phyloP scores from a whole-genome alignment of 2,329 filamentous ascomycete species.

The Fusarium dimerum region DNA sequence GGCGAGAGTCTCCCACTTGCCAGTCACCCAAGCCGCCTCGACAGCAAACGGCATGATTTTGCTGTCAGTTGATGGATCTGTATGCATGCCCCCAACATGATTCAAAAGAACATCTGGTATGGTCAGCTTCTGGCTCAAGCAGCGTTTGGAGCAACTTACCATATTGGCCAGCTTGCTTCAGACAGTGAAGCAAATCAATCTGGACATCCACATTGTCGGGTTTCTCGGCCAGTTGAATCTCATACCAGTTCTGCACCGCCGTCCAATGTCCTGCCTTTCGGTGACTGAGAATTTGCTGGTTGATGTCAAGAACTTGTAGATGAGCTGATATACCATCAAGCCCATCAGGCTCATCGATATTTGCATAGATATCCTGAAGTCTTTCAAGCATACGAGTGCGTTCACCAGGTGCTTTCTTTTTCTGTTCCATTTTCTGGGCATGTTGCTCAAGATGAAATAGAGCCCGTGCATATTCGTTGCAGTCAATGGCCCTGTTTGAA shows the following conservation, averaged over 20 bases:
- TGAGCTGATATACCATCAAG: slow-evolving; percentile 92
- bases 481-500: slow-evolving; percentile 85
- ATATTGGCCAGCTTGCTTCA: slow-evolving; percentile 95
- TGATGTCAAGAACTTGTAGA: slow-evolving; percentile 81
- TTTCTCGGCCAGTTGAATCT: slow-evolving; percentile 79
- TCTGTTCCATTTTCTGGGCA: slow-evolving; percentile 56
- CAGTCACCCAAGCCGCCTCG: slow-evolving; percentile 89
- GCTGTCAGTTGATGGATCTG: slow-evolving; percentile 51
- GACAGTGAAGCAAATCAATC: slow-evolving; percentile 79
- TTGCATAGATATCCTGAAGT: slow-evolving; percentile 90
- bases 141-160: slow-evolving; percentile 58
- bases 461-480: slow-evolving; percentile 87
- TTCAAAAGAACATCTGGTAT: slow-evolving; percentile 76
- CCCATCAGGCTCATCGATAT: slow-evolving; percentile 97
- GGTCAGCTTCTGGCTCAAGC: slow-evolving; percentile 17
- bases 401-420: slow-evolving; percentile 50
- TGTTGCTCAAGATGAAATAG: slow-evolving; percentile 95
- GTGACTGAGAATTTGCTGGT: slow-evolving; percentile 91
- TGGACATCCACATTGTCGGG: slow-evolving; percentile 78
- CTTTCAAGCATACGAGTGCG: slow-evolving; percentile 71
- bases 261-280: slow-evolving; percentile 92
- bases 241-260: slow-evolving; percentile 96
- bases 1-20: slow-evolving; percentile 75
- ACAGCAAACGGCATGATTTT: slow-evolving; percentile 79
- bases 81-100: slow-evolving; percentile 77